Evolutionary conservation across 768 basidiomycete species (phyloP), one percentile per base, ranked within the genome.

Genomic region (Russula sp.): DNA sequence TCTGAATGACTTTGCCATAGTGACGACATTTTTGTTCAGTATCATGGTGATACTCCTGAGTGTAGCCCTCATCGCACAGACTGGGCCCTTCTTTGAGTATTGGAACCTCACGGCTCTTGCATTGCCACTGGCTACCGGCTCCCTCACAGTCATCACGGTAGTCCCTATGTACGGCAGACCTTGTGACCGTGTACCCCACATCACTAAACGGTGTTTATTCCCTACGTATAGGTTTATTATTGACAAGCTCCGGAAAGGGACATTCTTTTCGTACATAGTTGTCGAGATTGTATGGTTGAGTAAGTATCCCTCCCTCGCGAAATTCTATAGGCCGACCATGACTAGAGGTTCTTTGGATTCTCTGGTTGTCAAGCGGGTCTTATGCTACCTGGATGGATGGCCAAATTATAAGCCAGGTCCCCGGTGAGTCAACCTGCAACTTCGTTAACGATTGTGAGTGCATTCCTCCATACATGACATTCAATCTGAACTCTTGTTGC

Each of bases 361-460:
- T 79, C 37, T 80, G 75, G 79, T 71, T 79, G 31, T 73, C 76
- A 18, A 68, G 72, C 32, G 79, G 67, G 4, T 74, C 70, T 4
- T 66, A 73, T 42, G 58, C 76, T 2, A 70, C 69, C 14, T 60
- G 53, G 55, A 48, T 52, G n/a, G 55, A 63, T 47, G 18, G 22
- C 13, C 10, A 57, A n/a, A 7, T 2, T 27, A 3, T 27, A 27
- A 27, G 53, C 6, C 3, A 14, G 8, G 1, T 0, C 27, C 27
- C 27, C 9, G 1, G 16, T 0, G 61, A 50, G 27, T 5, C 57
- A n/a, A 45, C 8, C 45, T 70, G 68, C 57, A 58, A 64, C 7
- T 37, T 34, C 16, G 67, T 5, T n/a, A 63, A 71, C 42, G 53
- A 55, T 2, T 2, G 63, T 60, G 13, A 14, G 58, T 42, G 4